These are phyloP conservation scores for Aspergillus nanangensis DNA, from an alignment of 495 filamentous ascomycete genomes.

Conservation along the genomic window DNA sequence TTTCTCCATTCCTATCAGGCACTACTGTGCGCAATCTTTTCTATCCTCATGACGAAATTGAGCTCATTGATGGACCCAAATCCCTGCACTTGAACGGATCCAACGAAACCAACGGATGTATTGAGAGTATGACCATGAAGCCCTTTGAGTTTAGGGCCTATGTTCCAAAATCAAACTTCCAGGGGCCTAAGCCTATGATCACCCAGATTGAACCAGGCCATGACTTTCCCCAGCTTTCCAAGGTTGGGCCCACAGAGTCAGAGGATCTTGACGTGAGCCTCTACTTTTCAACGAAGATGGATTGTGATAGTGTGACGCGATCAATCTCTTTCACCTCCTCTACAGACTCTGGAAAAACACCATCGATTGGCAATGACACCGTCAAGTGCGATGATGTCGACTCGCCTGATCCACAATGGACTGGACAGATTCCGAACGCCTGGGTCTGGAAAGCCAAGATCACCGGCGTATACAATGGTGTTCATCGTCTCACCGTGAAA, in stretches of 20 bases:
- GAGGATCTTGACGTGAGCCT: slow-evolving; percentile 48
- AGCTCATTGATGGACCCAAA: slow-evolving; percentile 32
- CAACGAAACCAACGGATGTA: slow-evolving; percentile 50
- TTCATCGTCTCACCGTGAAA: slow-evolving; percentile 58
- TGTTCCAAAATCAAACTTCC: slow-evolving; percentile 49
- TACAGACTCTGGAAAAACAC: slow-evolving; percentile 35
- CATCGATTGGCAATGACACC: slow-evolving; percentile 35
- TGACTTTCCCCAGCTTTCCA: slow-evolving; percentile 54
- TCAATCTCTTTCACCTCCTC: slow-evolving; percentile 51
- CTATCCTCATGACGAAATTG: slow-evolving; percentile 56
- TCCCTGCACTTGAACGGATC: slow-evolving; percentile 43
- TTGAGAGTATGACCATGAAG: slow-evolving; percentile 46
- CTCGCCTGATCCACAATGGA: slow-evolving; percentile 19
- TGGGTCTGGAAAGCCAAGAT: slow-evolving; percentile 56
- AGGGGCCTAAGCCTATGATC: slow-evolving; percentile 57
- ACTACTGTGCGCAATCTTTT: slow-evolving; percentile 65
- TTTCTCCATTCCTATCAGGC: slow-evolving; percentile 54
- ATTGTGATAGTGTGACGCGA: slow-evolving; percentile 51
- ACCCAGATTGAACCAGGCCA: slow-evolving; percentile 63
- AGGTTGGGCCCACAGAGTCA: slow-evolving; percentile 32
- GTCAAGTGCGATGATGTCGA: slow-evolving; percentile 39
- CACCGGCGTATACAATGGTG: slow-evolving; percentile 56
- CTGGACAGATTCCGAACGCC: slow-evolving; percentile 47
- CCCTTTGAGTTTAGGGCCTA: slow-evolving; percentile 62
- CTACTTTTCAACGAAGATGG: slow-evolving; percentile 60